Evolutionary conservation across 108 stramenopile genomes (phyloP), one percentile per base, ranked within the genome.

Genomic region (Skeletonema costatum): DNA sequence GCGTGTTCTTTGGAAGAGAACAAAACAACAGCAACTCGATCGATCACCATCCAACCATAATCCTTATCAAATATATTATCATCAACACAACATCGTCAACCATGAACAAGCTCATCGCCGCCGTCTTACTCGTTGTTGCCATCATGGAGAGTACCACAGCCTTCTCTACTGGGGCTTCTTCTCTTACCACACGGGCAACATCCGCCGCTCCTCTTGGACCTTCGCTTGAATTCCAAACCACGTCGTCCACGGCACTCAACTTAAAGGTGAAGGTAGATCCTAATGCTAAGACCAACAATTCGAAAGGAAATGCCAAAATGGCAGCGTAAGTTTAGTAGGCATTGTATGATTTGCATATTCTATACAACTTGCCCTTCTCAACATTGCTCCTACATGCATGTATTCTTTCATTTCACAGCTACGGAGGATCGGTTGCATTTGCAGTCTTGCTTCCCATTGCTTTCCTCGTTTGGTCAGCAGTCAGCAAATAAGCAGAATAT

Each of bases 231-330:
- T 56, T 56, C 53, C 19, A 56, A 29, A 21, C 53, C 25, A 56
- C 53, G 53, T 56, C 53, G 25, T 56, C 53, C 9, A 56, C 53
- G 1, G 53, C 53, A 56, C 53, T 56, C 53, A 56, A 56, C 53
- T 25, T 56, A 7, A 56, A 56, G 19, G 53, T 56, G n/a, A 56
- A 56, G 53, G 53, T 19, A 39, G 63, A 35, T 29, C 38, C 63
- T 7, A 64, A 64, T 35, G 63, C 63, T 1, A 17, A 17, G 2
- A 19, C 35, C 0, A 64, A 35, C 9, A 64, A 38, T 14, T 3
- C 60, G 25, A 25, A 25, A 25, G 44, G 44, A 1, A 56, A 56
- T 29, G 53, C 53, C 25, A 56, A 56, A 25, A 56, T 56, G 53
- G 53, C 53, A 2, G 25, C 53, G 53, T 56, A 25, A 56, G 53